Percentiles rank a stretch among this genome's conserved stretches.
Conservation (phyloP, 1,284 basidiomycete genomes). For the Moesziomyces antarcticus region DNA sequence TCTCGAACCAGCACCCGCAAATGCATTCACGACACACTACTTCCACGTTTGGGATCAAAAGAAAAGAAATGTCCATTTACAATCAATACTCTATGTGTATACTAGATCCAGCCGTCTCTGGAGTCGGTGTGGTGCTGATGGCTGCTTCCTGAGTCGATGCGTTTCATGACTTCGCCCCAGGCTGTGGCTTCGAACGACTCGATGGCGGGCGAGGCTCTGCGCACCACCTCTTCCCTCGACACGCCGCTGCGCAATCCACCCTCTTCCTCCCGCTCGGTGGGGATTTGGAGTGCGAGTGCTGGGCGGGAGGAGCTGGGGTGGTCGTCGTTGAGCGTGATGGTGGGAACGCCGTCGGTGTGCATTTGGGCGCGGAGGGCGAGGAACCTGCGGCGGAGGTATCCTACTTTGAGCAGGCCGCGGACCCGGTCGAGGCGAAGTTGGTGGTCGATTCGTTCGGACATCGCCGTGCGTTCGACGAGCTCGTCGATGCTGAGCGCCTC, state of each 20-base stretch:
- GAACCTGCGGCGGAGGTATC: constrained; percentile 59
- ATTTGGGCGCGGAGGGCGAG: constrained; percentile 39
- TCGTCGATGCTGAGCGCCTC: constrained; percentile 62
- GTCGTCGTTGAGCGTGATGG: constrained; percentile 24
- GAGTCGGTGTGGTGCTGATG: too few species aligned
- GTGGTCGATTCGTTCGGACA: constrained; percentile 59
- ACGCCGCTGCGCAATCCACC: not conserved
- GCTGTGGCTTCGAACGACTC: constrained; percentile 48
- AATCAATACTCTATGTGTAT: too few species aligned
- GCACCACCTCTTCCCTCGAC: constrained; percentile 35
- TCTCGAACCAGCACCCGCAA: too few species aligned
- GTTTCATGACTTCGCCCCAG: constrained; percentile 53
- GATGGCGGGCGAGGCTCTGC: constrained; percentile 43
- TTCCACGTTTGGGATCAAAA: too few species aligned
- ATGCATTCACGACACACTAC: too few species aligned
- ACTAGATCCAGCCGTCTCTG: too few species aligned
- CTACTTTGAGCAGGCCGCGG: constrained; percentile 53
- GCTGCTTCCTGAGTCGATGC: constrained; percentile 25
- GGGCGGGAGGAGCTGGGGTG: not conserved
- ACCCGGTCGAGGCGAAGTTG: constrained; percentile 59
- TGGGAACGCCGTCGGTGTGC: constrained; percentile 24
- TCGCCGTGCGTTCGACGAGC: constrained; percentile 57
- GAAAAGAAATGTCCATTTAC: constrained; percentile 2
- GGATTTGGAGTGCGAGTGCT: constrained; percentile 4
- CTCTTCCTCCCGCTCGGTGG: too few species aligned